Evolutionary conservation across 1,139 yeast species (phyloP).

Genomic region (Blastobotrys apis): DNA sequence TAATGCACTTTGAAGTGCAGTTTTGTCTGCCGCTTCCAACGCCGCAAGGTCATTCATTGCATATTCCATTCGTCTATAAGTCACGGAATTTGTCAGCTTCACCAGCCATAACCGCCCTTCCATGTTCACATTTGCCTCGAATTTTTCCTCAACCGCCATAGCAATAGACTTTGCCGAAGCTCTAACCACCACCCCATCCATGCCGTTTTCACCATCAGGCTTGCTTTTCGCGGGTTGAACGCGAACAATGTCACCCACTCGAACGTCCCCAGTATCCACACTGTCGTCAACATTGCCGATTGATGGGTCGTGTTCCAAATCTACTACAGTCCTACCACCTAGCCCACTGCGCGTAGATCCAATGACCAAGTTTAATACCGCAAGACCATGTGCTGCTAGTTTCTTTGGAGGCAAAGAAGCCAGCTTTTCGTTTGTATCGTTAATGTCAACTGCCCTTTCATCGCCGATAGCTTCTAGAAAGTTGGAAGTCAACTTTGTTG

Average conservation of each 20-base stretch:
- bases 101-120: slow-evolving; percentile 38
- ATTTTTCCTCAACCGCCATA: slow-evolving; percentile 58
- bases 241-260: slow-evolving; percentile 66
- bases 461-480: slow-evolving; percentile 21
- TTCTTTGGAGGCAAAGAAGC: slow-evolving; percentile 52
- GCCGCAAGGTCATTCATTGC: slow-evolving; percentile 52
- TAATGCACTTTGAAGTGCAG: slow-evolving; percentile 7
- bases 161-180: slow-evolving; percentile 45
- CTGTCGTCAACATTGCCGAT: slow-evolving; percentile 37
- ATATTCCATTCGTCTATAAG: slow-evolving; percentile 71
- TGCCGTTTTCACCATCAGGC: slow-evolving; percentile 27
- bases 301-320: slow-evolving; percentile 60
- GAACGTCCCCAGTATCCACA: slow-evolving; percentile 55
- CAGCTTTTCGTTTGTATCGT: slow-evolving; percentile 31
- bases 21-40: slow-evolving; percentile 11
- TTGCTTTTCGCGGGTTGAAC: slow-evolving; percentile 27
- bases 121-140: slow-evolving; percentile 33
- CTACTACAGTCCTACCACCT: slow-evolving; percentile 72
- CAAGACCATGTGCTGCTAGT: slow-evolving; percentile 67
- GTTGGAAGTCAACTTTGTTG: not conserved
- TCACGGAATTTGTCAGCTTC: slow-evolving; percentile 38
- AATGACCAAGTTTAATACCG: slow-evolving; percentile 60
- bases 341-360: slow-evolving; percentile 67
- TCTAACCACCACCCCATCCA: slow-evolving; percentile 62
- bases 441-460: slow-evolving; percentile 30